Evolutionary conservation across 768 basidiomycete species (phyloP).

Genomic region (Lactifluus pinguis): DNA sequence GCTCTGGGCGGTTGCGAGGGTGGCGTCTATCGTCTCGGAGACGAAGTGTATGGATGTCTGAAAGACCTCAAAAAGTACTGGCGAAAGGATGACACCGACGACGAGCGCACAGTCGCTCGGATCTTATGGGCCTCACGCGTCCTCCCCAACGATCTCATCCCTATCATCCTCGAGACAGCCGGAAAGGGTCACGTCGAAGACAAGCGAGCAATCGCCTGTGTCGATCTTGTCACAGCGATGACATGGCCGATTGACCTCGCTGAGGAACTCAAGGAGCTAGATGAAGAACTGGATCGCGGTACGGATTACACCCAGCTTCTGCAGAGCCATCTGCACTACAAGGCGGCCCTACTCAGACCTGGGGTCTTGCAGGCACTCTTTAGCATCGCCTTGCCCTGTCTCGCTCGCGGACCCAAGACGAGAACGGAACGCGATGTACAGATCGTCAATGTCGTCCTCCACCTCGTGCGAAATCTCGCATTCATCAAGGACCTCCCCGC

Average conservation of each 20-base stretch:
- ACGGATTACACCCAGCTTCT: constrained; percentile 85
- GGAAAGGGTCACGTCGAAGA: constrained; percentile 73
- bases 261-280: constrained; percentile 87
- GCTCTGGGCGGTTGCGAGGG: constrained; percentile 72
- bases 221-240: constrained; percentile 91
- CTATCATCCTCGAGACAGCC: constrained; percentile 74
- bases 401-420: constrained; percentile 62
- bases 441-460: constrained; percentile 79
- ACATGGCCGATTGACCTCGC: constrained; percentile 98
- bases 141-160: constrained; percentile 78
- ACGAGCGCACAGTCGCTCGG: constrained; percentile 90
- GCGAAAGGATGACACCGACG: constrained; percentile 94
- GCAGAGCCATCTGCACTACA: constrained; percentile 81
- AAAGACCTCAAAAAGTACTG: constrained; percentile 94
- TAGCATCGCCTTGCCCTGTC: constrained; percentile 65
- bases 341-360: constrained; percentile 62
- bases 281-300: constrained; percentile 68
- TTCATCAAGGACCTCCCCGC: constrained; percentile 83
- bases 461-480: constrained; percentile 87
- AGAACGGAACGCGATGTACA: constrained; percentile 75
- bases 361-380: constrained; percentile 66
- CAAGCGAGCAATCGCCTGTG: constrained; percentile 72
- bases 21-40: constrained; percentile 63
- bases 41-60: constrained; percentile 74
- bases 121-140: constrained; percentile 87